Evolutionary conservation across 768 basidiomycete species (phyloP), one percentile per base, ranked within the genome.

Genomic region (Podaxis rugospora): DNA sequence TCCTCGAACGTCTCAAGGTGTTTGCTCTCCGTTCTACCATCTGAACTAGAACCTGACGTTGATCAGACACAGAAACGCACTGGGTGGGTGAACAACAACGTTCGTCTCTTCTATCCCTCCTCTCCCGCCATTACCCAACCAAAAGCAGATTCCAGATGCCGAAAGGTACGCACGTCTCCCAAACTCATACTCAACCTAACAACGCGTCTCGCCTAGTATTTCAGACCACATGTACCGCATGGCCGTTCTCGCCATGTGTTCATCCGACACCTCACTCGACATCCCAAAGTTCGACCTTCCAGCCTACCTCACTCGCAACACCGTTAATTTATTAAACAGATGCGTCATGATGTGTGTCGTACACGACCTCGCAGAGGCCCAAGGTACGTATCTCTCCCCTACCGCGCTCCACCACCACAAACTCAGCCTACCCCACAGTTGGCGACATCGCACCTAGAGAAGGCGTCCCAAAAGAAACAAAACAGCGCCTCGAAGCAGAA

Each of bases 151-250:
- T n/a, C 83, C 86, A 16, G 81, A 83, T 63, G 83, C 92, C 4
- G 93, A 96, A 76, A 94, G 92, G 93, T 91, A 32, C 11, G 57
- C 56, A 3, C 18, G 16, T 44, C n/a, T 35, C 35, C 4, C 23
- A 32, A 51, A 7, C 39, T 28, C n/a, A n/a, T 21, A 25, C 1
- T 51, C 40, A 46, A 6, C 42, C 27, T 40, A 32, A 32, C 16
- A 37, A 53, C 35, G n/a, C 23, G 44, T 46, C 40, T 2, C 42
- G 32, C 25, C 18, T 62, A 93, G 91, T 65, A 95, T 98, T 64
- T 88, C 93, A 6, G 96, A 98, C 72, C 95, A 98, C 68, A 98
- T 97, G 96, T 92, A 94, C 71, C 80, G 96, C 51, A 98, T 99
- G 96, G 89, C 93, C 1, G 71, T 98, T n/a, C 81, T 98, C 46